Evolutionary conservation across 805 yeast genomes (phyloP).

Genomic region (Myxozyma sirexii): DNA sequence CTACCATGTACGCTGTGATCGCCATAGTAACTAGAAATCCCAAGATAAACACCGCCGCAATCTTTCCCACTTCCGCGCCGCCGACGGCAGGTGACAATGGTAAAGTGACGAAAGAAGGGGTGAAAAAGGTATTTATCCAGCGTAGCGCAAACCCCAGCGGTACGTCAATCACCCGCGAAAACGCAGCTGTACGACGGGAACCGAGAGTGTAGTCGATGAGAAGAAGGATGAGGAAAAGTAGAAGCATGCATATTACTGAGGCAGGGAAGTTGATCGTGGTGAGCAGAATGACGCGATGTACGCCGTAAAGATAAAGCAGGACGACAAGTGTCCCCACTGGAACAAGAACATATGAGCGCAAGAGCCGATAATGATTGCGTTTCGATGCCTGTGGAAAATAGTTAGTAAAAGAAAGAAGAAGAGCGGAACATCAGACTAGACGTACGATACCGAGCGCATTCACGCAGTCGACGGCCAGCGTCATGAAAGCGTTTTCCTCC

Average conservation of each 20-base stretch:
- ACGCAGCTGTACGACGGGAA: slow-evolving; percentile 35
- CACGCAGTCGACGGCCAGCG: slow-evolving; percentile 40
- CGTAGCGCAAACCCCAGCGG: slow-evolving; percentile 68
- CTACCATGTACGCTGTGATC: slow-evolving; percentile 53
- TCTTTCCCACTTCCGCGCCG: slow-evolving; percentile 68
- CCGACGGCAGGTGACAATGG: slow-evolving; percentile 69
- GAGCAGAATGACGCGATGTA: slow-evolving; percentile 51
- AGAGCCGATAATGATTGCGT: slow-evolving; percentile 33
- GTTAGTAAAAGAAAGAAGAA: slow-evolving; percentile 15
- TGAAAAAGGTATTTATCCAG: slow-evolving; percentile 79
- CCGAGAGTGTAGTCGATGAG: slow-evolving; percentile 46
- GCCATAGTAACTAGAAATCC: slow-evolving; percentile 62
- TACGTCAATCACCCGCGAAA: slow-evolving; percentile 46
- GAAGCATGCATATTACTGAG: slow-evolving; percentile 70
- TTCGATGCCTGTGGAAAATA: slow-evolving; percentile 8
- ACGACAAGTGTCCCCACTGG: slow-evolving; percentile 54
- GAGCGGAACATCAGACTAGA: slow-evolving; percentile 33
- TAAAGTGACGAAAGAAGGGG: slow-evolving; percentile 73
- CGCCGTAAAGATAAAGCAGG: slow-evolving; percentile 55
- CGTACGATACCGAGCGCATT: slow-evolving; percentile 39
- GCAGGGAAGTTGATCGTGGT: slow-evolving; percentile 64
- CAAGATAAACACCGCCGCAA: slow-evolving; percentile 70
- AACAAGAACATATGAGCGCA: slow-evolving; percentile 51
- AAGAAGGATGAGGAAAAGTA: slow-evolving; percentile 54
- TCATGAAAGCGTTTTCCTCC: background rate